Percentiles rank a stretch among this genome's conserved stretches.
These are phyloP conservation scores for Emergomyces pasteurianus DNA, from an alignment of 2,329 filamentous ascomycete genomes.

Conservation along the genomic window DNA sequence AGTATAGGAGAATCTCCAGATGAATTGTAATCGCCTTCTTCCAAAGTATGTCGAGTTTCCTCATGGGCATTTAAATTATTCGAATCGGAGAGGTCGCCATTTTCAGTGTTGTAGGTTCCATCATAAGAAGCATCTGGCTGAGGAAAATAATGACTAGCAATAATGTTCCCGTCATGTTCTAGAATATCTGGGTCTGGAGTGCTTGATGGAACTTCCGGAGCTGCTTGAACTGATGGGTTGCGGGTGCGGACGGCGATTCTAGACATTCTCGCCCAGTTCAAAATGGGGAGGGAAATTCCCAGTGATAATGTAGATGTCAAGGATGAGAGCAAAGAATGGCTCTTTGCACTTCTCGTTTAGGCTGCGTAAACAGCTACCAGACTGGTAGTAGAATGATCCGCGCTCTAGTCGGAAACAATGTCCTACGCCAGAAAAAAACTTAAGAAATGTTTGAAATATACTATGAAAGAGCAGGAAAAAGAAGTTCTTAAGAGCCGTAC, in stretches of 20 bases:
- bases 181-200: background rate
- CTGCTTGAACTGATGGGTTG: background rate
- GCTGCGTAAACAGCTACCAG: no score
- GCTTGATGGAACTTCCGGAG: background rate
- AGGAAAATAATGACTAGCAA: background rate
- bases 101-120: slow-evolving; percentile 12
- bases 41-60: background rate
- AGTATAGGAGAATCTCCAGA: background rate
- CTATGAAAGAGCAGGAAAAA: background rate
- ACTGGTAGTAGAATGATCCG: background rate
- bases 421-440: background rate
- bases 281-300: background rate
- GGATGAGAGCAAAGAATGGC: background rate
- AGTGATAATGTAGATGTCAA: background rate
- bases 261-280: background rate
- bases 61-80: background rate
- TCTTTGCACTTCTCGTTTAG: background rate
- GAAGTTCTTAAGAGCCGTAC: background rate
- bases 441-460: background rate
- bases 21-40: background rate
- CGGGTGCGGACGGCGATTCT: background rate
- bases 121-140: slow-evolving; percentile 15
- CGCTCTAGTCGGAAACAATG: background rate
- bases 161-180: background rate
- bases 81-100: background rate